Conservation (phyloP, 768 basidiomycete genomes). For the Neoboletus subvelutipes region DNA sequence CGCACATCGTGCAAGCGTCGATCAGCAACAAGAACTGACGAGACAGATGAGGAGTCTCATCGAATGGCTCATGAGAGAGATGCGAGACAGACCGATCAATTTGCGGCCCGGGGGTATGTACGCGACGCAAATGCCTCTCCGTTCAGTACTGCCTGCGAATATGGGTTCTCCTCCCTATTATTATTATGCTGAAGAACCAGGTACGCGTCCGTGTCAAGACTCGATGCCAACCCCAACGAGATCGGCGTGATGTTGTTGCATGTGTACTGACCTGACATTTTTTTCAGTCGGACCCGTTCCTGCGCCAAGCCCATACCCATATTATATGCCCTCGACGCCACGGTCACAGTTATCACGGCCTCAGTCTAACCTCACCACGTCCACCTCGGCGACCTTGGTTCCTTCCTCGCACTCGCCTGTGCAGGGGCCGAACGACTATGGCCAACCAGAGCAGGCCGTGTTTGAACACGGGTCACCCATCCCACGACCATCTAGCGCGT, state of each 20-base stretch:
- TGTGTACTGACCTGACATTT: not conserved
- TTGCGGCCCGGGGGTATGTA: not conserved
- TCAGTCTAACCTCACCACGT: too few relatives aligned
- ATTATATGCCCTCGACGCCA: too few relatives aligned
- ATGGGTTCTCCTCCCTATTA: too few relatives aligned
- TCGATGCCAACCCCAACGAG: not conserved
- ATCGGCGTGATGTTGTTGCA: not conserved
- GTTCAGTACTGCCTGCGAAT: too few relatives aligned
- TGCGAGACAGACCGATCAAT: constrained; percentile 2
- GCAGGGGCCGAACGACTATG: too few relatives aligned
- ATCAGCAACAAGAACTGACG: constrained; percentile 8
- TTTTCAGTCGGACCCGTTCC: not conserved
- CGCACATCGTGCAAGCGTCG: not conserved
- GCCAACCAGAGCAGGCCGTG: not conserved
- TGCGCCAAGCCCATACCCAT: not conserved
- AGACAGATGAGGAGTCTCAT: not conserved
- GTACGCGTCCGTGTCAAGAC: not conserved
- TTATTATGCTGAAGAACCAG: too few relatives aligned
- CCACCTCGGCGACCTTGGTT: not conserved
- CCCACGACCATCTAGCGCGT: not conserved
- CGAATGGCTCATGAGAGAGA: constrained; percentile 12
- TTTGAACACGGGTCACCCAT: not conserved
- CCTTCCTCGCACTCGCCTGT: not conserved
- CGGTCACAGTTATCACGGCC: too few relatives aligned
- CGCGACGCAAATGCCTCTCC: too few relatives aligned